A percentile compares a stretch with the other conserved stretches of the same genome.
phyloP scores from a whole-genome alignment of 2,329 filamentous ascomycete genomes.

The Didymella exigua region DNA sequence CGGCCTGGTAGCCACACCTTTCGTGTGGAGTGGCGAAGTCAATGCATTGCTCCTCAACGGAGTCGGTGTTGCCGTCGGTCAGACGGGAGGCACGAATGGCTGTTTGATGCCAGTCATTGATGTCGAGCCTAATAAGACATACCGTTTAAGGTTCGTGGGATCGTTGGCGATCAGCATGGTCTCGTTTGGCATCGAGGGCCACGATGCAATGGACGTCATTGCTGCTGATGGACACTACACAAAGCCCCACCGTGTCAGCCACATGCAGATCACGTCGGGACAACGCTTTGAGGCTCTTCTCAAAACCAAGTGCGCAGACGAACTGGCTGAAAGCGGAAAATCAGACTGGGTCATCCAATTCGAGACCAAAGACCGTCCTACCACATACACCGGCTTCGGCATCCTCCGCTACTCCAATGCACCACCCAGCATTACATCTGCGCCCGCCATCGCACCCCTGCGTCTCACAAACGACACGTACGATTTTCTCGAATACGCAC shows the following conservation, averaged over 20 bases:
- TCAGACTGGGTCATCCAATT: constrained; percentile 54
- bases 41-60: constrained; percentile 65
- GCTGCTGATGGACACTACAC: constrained; percentile 64
- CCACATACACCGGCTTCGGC: constrained; percentile 55
- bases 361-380: constrained; percentile 58
- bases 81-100: constrained; percentile 41
- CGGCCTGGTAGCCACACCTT: constrained; percentile 57
- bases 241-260: constrained; percentile 52
- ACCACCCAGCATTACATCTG: constrained; percentile 5
- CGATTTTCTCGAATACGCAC: constrained; percentile 48
- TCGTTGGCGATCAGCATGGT: constrained; percentile 61
- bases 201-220: constrained; percentile 63
- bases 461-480: constrained; percentile 41
- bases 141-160: constrained; percentile 66
- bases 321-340: constrained; percentile 48
- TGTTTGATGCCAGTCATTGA: constrained; percentile 60
- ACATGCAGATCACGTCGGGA: constrained; percentile 62
- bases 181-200: constrained; percentile 62
- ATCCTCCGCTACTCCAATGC: constrained; percentile 49
- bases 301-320: constrained; percentile 56
- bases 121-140: constrained; percentile 65
- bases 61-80: constrained; percentile 51
- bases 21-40: constrained; percentile 65
- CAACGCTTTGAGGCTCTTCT: constrained; percentile 67
- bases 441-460: constrained; percentile 33